Base-by-base conservation (phyloP, 1,139 yeast species). In the Hanseniaspora sp. region DNA sequence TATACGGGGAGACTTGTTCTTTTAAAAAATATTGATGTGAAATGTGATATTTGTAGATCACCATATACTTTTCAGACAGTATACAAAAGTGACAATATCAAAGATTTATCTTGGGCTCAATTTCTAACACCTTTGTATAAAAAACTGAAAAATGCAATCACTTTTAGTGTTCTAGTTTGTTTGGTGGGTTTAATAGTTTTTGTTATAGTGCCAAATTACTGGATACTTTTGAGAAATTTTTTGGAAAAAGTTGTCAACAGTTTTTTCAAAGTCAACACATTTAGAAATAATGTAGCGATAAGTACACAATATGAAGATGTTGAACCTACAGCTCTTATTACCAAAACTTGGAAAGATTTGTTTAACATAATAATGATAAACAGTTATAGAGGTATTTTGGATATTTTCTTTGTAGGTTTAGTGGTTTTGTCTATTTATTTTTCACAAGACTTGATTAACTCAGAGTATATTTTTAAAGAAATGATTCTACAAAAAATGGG, bases 11-110 rank as follows among this genome's bases (percentile, higher is more conserved):
- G 54, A 51, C 73, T 62, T 79, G 82, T 60, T 79, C 85, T 51
- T n/a, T 34, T 48, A 75, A 78, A 58, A 74, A 78, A 52, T 73
- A 44, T 53, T 13, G 34, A 77, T 45, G 77, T 80, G 47, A 75
- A 78, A 46, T 92, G 99, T 74, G 98, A 92, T 66, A 86, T 92
- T 38, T 92, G 99, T 66, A 83, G 87, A 62, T 74, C 86, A 31
- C 79, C 82, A 15, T 90, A 85, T 67, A 75, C 73, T 57, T 86
- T 92, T 67, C 75, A 76, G 46, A 84, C 90, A 30, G 76, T 84
- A 3, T 86, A 83, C 64, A 80, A 79, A 55, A 82, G 80, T 3
- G 70, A 78, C 53, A 83, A 47, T 28, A 18, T 45, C 3, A 51
- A 39, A 17, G 35, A 51, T 33, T 11, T 51, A 17, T 33, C 54